Evolutionary conservation across 2,329 filamentous ascomycete species (phyloP), one percentile per base, ranked within the genome.

Genomic region (Madurella mycetomatis): DNA sequence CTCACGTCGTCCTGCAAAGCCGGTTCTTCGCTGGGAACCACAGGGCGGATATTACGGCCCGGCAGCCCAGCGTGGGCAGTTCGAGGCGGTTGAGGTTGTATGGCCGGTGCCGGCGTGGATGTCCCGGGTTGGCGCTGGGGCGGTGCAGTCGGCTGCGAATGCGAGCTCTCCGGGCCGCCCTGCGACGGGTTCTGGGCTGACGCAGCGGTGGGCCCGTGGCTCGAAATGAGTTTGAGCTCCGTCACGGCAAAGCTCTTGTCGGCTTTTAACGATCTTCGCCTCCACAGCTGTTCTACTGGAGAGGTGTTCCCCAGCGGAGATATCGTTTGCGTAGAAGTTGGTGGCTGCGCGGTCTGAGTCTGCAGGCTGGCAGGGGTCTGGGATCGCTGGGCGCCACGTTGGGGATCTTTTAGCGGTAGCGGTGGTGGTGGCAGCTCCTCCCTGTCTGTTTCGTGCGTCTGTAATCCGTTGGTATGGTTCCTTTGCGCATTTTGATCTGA

Each of bases 131-230:
- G 56, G 55, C 32, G 49, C 56, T 60, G 58, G 37, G 58, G 51
- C 25, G 61, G 58, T 53, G 65, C 60, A 13, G 60, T 61, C 18
- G 66, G 60, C 16, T 64, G 62, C 49, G 61, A 55, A 13, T 62
- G 57, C 17, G 52, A 30, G 41, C 32, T 51, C 30, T 25, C 49
- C 15, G 51, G 44, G 30, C 17, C 51, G 37, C 41, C 41, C 42
- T 57, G 58, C 41, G 57, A 54, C 9, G 44, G 40, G 49, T 52
- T 51, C 16, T 56, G 55, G 40, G 57, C 45, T 53, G 68, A 66
- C 39, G 70, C 69, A 16, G 73, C 73, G 4, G 78, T 80, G 17
- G 78, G 81, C 39, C 78, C 77, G 66, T 80, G 72, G 53, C 76
- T 80, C 41, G 68, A 63, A 47, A 73, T 64, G 51, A 82, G 68